Evolutionary conservation across 2,329 filamentous ascomycete species (phyloP).

Genomic region (Colletotrichum sp.): DNA sequence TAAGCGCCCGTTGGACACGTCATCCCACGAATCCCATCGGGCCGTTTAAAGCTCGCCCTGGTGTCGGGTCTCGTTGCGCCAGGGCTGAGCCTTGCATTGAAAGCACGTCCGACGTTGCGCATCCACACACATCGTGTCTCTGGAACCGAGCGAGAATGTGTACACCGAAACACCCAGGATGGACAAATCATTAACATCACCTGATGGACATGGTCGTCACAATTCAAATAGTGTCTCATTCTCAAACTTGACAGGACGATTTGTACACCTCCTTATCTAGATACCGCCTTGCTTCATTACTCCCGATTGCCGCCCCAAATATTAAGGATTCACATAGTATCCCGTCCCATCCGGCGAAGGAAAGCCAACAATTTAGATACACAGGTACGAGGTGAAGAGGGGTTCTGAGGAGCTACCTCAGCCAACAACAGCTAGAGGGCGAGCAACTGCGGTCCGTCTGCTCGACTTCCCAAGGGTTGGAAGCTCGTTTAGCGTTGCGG

Average conservation of each 20-base stretch:
- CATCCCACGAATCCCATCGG: neutral
- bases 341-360: neutral
- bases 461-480: constrained; percentile 27
- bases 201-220: neutral
- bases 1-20: constrained; percentile 17
- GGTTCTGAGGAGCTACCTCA: neutral
- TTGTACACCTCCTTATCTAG: neutral
- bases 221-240: neutral
- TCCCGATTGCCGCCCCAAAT: neutral
- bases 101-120: constrained; percentile 9
- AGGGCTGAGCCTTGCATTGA: neutral
- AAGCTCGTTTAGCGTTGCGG: constrained; percentile 28
- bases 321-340: neutral
- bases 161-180: neutral
- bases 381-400: neutral
- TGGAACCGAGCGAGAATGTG: neutral
- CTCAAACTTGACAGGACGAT: neutral
- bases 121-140: neutral
- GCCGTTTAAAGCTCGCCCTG: constrained; percentile 12
- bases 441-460: neutral
- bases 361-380: neutral
- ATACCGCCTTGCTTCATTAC: neutral
- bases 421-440: neutral
- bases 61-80: neutral
- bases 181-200: neutral